These are phyloP conservation scores for Neurospora sp. DNA, from an alignment of 495 filamentous ascomycete genomes.

Conservation along the genomic window DNA sequence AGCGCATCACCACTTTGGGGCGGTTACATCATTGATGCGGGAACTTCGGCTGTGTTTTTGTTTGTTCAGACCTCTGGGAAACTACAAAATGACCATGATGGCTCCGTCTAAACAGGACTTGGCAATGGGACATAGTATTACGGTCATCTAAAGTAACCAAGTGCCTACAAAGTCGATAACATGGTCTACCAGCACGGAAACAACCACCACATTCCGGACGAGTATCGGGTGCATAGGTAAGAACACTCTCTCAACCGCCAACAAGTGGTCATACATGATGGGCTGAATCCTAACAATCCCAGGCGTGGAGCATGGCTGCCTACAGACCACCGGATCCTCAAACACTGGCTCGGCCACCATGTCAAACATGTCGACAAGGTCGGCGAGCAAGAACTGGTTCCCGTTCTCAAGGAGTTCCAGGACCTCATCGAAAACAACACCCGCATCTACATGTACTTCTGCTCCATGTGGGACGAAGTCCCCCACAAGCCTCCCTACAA, in stretches of 20 bases:
- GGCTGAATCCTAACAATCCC: neutral
- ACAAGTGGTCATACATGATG: neutral
- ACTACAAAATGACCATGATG: neutral
- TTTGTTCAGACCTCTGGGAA: neutral
- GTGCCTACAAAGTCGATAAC: constrained; percentile 4
- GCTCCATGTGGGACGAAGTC: constrained; percentile 58
- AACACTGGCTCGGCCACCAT: constrained; percentile 36
- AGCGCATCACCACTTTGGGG: neutral
- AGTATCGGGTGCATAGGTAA: constrained; percentile 29
- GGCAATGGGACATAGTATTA: neutral
- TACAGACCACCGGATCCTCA: constrained; percentile 40
- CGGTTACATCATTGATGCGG: neutral
- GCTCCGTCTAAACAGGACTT: neutral
- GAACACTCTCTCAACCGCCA: neutral
- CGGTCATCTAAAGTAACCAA: neutral
- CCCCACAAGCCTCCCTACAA: constrained; percentile 48
- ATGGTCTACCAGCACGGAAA: constrained; percentile 39
- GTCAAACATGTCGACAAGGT: constrained; percentile 37
- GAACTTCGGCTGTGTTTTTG: neutral
- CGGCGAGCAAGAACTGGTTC: constrained; percentile 30
- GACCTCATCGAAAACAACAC: constrained; percentile 37
- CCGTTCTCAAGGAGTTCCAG: constrained; percentile 38
- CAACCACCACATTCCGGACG: constrained; percentile 32
- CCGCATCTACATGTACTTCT: constrained; percentile 43
- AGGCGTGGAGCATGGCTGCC: constrained; percentile 45